Evolutionary conservation across 2,329 filamentous ascomycete genomes (phyloP), one percentile per base, ranked within the genome.

Genomic region (Microdochium nivale): DNA sequence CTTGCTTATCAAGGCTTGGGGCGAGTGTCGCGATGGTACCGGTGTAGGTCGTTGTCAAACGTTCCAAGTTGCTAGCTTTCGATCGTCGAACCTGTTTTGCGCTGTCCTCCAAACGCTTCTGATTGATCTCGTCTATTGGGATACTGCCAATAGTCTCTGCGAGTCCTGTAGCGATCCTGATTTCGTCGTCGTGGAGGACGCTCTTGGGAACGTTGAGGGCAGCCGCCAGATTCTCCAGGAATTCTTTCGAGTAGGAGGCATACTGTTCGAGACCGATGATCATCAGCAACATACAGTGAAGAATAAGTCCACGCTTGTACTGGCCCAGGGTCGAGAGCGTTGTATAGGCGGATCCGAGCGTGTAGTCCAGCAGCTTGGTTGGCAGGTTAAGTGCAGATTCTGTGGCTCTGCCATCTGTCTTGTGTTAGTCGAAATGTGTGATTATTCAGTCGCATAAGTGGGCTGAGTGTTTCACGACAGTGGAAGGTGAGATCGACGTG

Each of bases 211-310:
- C 70, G n/a, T 82, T 76, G 10, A 95, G 71, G 7, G 86, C 88
- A 1, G 84, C 86, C 1, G 86, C 76, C 40, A 92, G 65, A 56
- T 87, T 77, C 16, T 90, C 70, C 50, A 95, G 74, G 21, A 94
- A 71, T 2, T 88, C 74, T 13, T 88, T 80, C 2, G 88, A 87
- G 60, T 88, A 84, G 3, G 87, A 81, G 43, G 77, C 81, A 66
- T 94, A 95, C 56, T 87, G 81, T 61, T 94, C 84, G 14, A 95
- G 70, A 2, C 87, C 90, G 2, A 95, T 70, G 5, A 91, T 62
- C 25, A 94, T 72, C 2, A 95, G 72, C 1, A 95, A 71, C 40
- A 90, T 71, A 0, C 83, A 80, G 59, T 94, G 86, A 8, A 95
- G 69, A 7, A 95, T 75, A 8, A 90, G 71, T 25, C 78, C 77